A percentile compares a stretch with the other conserved stretches of the same genome.
Evolutionary conservation across 805 yeast species (phyloP).

Genomic region (Metschnikowia drakensbergensis): DNA sequence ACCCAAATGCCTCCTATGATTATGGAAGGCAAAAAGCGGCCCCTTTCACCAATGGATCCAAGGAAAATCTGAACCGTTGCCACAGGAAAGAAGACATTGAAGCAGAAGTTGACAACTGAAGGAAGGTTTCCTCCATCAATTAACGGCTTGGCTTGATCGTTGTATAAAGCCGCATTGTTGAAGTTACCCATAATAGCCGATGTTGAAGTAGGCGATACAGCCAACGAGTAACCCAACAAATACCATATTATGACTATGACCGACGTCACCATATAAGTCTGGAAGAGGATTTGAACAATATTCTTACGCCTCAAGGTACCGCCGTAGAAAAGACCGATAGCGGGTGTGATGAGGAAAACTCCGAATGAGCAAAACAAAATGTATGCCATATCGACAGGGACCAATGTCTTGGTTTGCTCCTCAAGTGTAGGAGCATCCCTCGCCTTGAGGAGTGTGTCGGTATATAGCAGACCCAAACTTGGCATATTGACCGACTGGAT

Average conservation of each 20-base stretch:
- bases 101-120: constrained; percentile 42
- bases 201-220: constrained; percentile 33
- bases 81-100: constrained; percentile 44
- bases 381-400: constrained; percentile 48
- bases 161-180: constrained; percentile 36
- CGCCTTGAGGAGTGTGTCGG: constrained; percentile 4
- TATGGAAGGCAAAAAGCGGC: constrained; percentile 39
- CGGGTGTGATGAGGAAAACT: constrained; percentile 47
- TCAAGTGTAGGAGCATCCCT: constrained; percentile 12
- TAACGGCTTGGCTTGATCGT: constrained; percentile 38
- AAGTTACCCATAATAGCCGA: constrained; percentile 34
- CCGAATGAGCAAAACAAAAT: constrained; percentile 45
- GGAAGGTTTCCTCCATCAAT: constrained; percentile 47
- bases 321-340: constrained; percentile 44
- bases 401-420: constrained; percentile 37
- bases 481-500: neutral
- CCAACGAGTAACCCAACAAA: constrained; percentile 44
- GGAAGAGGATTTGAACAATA: constrained; percentile 43
- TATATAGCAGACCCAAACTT: constrained; percentile 2
- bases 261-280: constrained; percentile 41
- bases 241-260: constrained; percentile 41
- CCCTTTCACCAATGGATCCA: constrained; percentile 43
- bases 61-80: constrained; percentile 48
- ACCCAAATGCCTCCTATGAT: constrained; percentile 40
- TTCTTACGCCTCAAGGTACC: constrained; percentile 41